Base-by-base conservation (phyloP, 345 rosid species). In the Eucalyptus cloeziana region DNA sequence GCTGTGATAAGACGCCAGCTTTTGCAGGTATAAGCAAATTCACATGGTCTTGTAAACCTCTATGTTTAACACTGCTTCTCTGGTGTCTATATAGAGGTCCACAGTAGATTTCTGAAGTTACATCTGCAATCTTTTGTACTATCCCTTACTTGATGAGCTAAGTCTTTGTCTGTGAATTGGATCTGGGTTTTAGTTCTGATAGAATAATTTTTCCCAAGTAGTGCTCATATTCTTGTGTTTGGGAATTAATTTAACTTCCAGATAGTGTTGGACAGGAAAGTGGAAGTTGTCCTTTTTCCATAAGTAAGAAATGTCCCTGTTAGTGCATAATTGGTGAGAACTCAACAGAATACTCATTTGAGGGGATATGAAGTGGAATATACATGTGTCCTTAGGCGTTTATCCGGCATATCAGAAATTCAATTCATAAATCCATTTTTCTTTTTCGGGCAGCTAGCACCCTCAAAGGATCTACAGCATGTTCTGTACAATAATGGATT, bases 1-100 rank as follows among this genome's bases (percentile, higher is more conserved):
- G 98, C 62, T 79, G 97, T 96, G 54, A 96, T 95, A 87, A 95
- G 99, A 92, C 98, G 99, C 88, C 99, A 97, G 88, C 98, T 97
- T 89, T 93, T 95, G 92, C 99, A 97, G 99, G 99, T 97, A 90
- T 19, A 45, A 86, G 45, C 40, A 40, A 76, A 76, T 40, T 76
- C 27, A 37, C 47, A 40, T 76, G 47, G 85, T 21, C 47, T 76
- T 76, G 85, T 37, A 21, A 76, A 76, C 15, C 85, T 40, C 45
- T 76, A 24, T 76, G 47, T 76, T 21, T 76, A 76, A 37, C 85
- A 76, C 85, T 76, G 85, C 47, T 62, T 27, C 69, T 62, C 69
- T 62, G 62, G 62, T 56, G 24, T 56, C 62, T 56, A 56, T 56
- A 56, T 56, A 24, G 12, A 56, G 30, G 62, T 56, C 62, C 62